Evolutionary conservation across 768 basidiomycete genomes (phyloP).

Genomic region (Erythrobasidium yunnanense): DNA sequence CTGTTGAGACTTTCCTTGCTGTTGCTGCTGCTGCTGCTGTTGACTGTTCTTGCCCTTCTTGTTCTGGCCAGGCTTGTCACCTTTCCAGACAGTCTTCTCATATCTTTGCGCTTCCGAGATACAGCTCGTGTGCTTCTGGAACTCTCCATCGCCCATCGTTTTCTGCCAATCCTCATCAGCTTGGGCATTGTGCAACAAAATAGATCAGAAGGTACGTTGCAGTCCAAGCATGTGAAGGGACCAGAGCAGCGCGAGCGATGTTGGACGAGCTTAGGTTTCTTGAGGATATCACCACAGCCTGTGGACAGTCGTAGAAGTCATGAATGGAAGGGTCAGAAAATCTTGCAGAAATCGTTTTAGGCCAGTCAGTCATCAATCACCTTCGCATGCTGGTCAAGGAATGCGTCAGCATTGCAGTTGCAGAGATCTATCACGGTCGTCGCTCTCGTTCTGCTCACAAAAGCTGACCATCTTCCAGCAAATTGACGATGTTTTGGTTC

Average conservation of each 20-base stretch:
- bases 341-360: too few relatives aligned
- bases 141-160: constrained; percentile 18
- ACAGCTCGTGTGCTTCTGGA: constrained; percentile 26
- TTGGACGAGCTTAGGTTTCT: constrained; percentile 28
- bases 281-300: constrained; percentile 24
- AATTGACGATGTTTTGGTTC: too few relatives aligned
- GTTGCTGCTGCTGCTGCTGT: constrained; percentile 17
- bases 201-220: neutral
- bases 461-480: neutral
- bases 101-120: constrained; percentile 26
- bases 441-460: neutral
- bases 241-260: constrained; percentile 20
- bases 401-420: neutral
- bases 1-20: neutral
- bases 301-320: too few relatives aligned
- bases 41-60: constrained; percentile 16
- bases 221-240: constrained; percentile 28
- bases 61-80: neutral
- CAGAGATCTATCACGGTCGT: neutral
- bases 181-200: neutral
- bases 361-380: too few relatives aligned
- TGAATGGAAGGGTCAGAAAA: too few relatives aligned
- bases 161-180: neutral
- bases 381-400: neutral
- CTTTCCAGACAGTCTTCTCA: constrained; percentile 26